phyloP scores from a whole-genome alignment of 2,329 filamentous ascomycete genomes.

The Botrytis paeoniae region DNA sequence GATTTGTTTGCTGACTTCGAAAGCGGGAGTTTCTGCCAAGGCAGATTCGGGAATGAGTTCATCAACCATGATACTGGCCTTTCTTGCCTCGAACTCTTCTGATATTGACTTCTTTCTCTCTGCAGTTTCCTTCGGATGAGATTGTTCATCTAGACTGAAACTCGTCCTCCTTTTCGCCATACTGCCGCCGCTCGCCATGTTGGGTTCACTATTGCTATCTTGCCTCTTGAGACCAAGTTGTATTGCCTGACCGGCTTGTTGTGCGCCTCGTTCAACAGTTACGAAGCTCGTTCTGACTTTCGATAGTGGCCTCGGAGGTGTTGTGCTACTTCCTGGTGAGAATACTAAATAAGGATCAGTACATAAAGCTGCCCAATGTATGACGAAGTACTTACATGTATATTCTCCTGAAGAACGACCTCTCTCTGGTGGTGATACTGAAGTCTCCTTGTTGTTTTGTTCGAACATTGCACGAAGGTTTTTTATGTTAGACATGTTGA shows the following conservation, averaged over 20 bases:
- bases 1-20: conserved; percentile 28
- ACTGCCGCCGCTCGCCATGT: conserved; percentile 19
- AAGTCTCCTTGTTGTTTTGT: conserved; percentile 66
- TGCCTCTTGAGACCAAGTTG: conserved; percentile 44
- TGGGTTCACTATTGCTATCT: conserved; percentile 28
- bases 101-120: conserved; percentile 32
- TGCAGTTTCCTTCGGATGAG: conserved; percentile 27
- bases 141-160: conserved; percentile 34
- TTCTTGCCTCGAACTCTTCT: conserved; percentile 30
- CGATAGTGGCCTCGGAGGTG: conserved; percentile 64
- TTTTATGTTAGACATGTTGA: conserved; percentile 42
- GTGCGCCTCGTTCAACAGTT: conserved; percentile 57
- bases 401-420: conserved; percentile 62
- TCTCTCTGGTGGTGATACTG: conserved; percentile 53
- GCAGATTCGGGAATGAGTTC: conserved; percentile 35
- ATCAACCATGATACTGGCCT: conserved; percentile 29
- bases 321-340: conserved; percentile 30
- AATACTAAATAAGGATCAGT: conserved; percentile 24
- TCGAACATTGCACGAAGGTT: conserved; percentile 81
- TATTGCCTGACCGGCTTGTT: conserved; percentile 37
- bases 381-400: conserved; percentile 41
- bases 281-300: conserved; percentile 75
- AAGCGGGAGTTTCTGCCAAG: conserved; percentile 29
- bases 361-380: conserved; percentile 21
- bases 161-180: conserved; percentile 33